Evolutionary conservation across 108 stramenopile species (phyloP).

Genomic region (Nannochloropsis gaditana): DNA sequence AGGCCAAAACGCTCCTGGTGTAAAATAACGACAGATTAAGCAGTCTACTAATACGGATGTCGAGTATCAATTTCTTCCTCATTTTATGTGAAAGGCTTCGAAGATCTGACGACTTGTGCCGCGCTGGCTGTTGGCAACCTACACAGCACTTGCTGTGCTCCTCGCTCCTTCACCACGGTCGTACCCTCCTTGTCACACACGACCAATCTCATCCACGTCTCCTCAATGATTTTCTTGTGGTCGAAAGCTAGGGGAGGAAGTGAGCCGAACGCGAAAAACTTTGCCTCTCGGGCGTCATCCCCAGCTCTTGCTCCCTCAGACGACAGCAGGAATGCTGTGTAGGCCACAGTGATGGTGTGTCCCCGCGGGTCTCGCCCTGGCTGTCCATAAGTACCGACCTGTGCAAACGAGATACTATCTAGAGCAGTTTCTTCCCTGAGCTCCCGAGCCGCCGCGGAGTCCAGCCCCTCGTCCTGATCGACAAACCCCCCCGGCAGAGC

Average conservation of each 20-base stretch:
- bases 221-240: constrained; percentile 27
- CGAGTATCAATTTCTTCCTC: no score
- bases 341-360: constrained; percentile 42
- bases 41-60: no score
- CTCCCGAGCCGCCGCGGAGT: constrained; percentile 32
- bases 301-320: constrained; percentile 22
- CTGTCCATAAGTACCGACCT: constrained; percentile 36
- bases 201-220: not conserved
- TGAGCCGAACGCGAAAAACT: constrained; percentile 23
- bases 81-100: not conserved
- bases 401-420: constrained; percentile 22
- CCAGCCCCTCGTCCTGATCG: constrained; percentile 40
- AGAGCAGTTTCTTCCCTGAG: constrained; percentile 38
- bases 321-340: constrained; percentile 21
- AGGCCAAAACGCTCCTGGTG: no score
- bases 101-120: not conserved
- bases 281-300: constrained; percentile 36
- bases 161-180: constrained; percentile 5
- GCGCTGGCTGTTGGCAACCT: not conserved
- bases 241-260: constrained; percentile 34
- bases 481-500: constrained; percentile 43
- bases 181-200: not conserved
- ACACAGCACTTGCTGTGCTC: not conserved
- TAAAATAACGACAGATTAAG: no score
- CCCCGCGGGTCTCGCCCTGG: constrained; percentile 43